phyloP scores from a whole-genome alignment of 2,329 filamentous ascomycete genomes.

The Fusarium coffeatum region DNA sequence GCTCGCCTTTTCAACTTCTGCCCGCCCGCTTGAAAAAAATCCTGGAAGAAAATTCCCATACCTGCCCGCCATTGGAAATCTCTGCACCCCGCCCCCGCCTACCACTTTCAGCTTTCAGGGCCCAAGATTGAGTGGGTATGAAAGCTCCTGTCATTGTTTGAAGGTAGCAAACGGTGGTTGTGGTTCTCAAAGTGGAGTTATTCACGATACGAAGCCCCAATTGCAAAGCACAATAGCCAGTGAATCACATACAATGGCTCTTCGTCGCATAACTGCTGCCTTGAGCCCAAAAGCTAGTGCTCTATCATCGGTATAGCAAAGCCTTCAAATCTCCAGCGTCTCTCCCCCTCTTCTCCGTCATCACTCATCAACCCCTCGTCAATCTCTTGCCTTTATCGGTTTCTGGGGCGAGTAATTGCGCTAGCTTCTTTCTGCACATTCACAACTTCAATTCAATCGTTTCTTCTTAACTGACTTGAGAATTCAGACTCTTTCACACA shows the following conservation, averaged over 20 bases:
- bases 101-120: conserved; percentile 39
- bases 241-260: neutral
- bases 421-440: conserved; percentile 29
- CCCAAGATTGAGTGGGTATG: conserved; percentile 29
- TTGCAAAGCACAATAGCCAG: neutral
- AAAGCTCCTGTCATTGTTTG: conserved; percentile 12
- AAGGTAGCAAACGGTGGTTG: neutral
- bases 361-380: conserved; percentile 39
- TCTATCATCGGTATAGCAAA: conserved; percentile 10
- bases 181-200: neutral
- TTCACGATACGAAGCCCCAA: conserved; percentile 3
- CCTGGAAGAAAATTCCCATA: conserved; percentile 29
- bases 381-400: conserved; percentile 47
- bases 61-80: conserved; percentile 40
- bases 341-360: conserved; percentile 34
- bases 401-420: conserved; percentile 34
- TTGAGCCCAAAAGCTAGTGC: conserved; percentile 8
- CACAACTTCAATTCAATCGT: neutral
- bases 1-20: conserved; percentile 11
- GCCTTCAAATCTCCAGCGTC: conserved; percentile 6
- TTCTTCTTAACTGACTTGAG: conserved; percentile 26
- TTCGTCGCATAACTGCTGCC: conserved; percentile 11
- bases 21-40: conserved; percentile 32
- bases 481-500: conserved; percentile 22
- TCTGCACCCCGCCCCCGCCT: conserved; percentile 50